Conservation (phyloP, 1,284 basidiomycete genomes). For the Lentinula novae-zelandiae region DNA sequence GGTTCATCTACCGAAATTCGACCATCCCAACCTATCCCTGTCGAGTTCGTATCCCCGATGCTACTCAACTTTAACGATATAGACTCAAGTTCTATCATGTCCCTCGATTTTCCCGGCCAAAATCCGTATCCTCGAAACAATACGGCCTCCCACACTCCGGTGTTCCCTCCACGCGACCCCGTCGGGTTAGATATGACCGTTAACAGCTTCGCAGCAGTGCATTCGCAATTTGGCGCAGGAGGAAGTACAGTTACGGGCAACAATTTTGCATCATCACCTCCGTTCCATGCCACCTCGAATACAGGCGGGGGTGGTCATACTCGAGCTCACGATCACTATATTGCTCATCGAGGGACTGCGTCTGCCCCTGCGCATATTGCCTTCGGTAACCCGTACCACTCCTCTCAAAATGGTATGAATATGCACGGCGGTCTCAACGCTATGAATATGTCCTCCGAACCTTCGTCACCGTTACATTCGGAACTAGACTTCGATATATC, state of each 20-base stretch:
- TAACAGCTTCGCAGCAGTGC: neutral
- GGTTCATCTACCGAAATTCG: slow-evolving; percentile 65
- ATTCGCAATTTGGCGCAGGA: neutral
- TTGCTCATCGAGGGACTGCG: slow-evolving; percentile 37
- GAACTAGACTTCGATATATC: slow-evolving; percentile 71
- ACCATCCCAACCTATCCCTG: slow-evolving; percentile 43
- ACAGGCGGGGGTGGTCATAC: slow-evolving; percentile 19
- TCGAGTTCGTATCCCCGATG: slow-evolving; percentile 64
- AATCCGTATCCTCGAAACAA: neutral
- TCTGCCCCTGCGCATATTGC: slow-evolving; percentile 66
- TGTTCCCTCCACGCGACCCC: slow-evolving; percentile 18
- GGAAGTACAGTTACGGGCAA: neutral
- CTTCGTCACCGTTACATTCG: slow-evolving; percentile 8
- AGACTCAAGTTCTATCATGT: slow-evolving; percentile 25
- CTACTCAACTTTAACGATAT: slow-evolving; percentile 37
- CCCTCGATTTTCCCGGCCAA: slow-evolving; percentile 5
- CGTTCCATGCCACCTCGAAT: slow-evolving; percentile 18
- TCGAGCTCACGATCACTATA: slow-evolving; percentile 19
- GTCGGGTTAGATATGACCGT: slow-evolving; percentile 7
- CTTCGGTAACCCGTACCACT: slow-evolving; percentile 31
- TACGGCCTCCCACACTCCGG: slow-evolving; percentile 12
- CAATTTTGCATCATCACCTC: slow-evolving; percentile 16
- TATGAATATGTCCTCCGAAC: slow-evolving; percentile 2
- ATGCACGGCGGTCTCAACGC: neutral
- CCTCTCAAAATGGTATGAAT: neutral